A percentile compares a stretch with the other conserved stretches of the same genome.
Evolutionary conservation across 495 filamentous ascomycete genomes (phyloP).

Genomic region (Xylaria intraflava): DNA sequence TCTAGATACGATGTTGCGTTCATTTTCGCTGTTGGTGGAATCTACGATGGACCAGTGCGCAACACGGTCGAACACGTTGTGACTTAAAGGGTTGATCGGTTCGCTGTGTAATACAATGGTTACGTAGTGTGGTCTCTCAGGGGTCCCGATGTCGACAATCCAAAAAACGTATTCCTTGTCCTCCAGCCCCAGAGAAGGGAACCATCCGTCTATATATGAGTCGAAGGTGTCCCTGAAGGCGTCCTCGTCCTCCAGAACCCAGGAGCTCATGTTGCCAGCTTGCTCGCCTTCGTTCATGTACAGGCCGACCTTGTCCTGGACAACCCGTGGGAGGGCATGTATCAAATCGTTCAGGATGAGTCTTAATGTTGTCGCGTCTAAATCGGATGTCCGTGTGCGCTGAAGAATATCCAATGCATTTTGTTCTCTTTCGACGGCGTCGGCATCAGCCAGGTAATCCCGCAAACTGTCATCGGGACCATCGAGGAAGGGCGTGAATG

Average conservation of each 20-base stretch:
- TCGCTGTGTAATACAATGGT: not conserved
- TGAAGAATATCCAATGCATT: not conserved
- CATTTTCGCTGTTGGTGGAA: not conserved
- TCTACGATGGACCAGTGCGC: not conserved
- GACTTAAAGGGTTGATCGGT: not conserved
- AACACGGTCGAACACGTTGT: not conserved
- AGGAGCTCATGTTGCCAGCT: not conserved
- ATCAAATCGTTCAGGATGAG: not conserved
- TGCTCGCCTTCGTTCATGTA: not conserved
- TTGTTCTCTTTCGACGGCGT: not conserved
- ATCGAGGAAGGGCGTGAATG: not conserved
- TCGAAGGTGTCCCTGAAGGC: not conserved
- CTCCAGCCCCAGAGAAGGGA: not conserved
- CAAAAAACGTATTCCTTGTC: not conserved
- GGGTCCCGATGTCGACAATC: not conserved
- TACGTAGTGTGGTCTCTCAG: not conserved
- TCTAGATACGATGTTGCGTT: not conserved
- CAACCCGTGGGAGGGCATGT: not conserved
- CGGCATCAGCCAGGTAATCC: not conserved
- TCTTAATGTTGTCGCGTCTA: not conserved
- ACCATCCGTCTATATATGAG: not conserved
- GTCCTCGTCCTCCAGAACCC: not conserved
- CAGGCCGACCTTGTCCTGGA: not conserved
- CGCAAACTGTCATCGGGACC: not conserved
- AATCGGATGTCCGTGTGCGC: not conserved